A percentile compares a stretch with the other conserved stretches of the same genome.
Conservation (phyloP, 1,139 yeast species). For the Kurtzmaniella natalensis region DNA sequence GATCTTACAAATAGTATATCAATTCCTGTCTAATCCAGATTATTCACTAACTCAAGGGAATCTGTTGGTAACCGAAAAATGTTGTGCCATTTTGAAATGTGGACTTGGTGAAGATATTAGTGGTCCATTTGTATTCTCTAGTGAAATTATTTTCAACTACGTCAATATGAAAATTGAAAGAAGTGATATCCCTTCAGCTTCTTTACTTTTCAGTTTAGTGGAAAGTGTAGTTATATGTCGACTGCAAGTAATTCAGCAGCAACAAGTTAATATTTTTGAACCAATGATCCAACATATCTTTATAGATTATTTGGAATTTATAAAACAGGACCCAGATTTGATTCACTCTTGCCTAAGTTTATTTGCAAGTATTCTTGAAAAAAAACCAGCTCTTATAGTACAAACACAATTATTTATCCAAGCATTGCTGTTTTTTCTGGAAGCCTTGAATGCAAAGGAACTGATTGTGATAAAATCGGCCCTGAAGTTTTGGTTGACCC, state of each 20-base stretch:
- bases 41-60: conserved; percentile 26
- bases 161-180: conserved; percentile 34
- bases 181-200: conserved; percentile 27
- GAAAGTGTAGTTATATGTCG: conserved; percentile 38
- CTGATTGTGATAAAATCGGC: conserved; percentile 60
- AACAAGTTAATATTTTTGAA: conserved; percentile 17
- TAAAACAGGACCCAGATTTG: conserved; percentile 51
- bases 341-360: conserved; percentile 42
- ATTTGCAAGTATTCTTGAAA: conserved; percentile 43
- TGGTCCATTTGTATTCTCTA: conserved; percentile 58
- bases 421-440: conserved; percentile 37
- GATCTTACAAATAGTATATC: conserved; percentile 35
- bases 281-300: conserved; percentile 26
- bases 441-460: conserved; percentile 52
- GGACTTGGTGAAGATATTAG: conserved; percentile 50
- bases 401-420: conserved; percentile 25
- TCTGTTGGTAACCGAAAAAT: conserved; percentile 47
- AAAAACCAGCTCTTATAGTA: conserved; percentile 47
- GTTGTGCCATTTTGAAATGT: conserved; percentile 52
- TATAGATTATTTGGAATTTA: conserved; percentile 24
- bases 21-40: conserved; percentile 37
- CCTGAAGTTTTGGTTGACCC: conserved; percentile 60
- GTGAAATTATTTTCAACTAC: conserved; percentile 40
- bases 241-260: conserved; percentile 22
- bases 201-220: conserved; percentile 37